A percentile compares a stretch with the other conserved stretches of the same genome.
These are phyloP conservation scores for Juncus effusus DNA, from an alignment of 176 grass and related monocot genomes.

Conservation along the genomic window DNA sequence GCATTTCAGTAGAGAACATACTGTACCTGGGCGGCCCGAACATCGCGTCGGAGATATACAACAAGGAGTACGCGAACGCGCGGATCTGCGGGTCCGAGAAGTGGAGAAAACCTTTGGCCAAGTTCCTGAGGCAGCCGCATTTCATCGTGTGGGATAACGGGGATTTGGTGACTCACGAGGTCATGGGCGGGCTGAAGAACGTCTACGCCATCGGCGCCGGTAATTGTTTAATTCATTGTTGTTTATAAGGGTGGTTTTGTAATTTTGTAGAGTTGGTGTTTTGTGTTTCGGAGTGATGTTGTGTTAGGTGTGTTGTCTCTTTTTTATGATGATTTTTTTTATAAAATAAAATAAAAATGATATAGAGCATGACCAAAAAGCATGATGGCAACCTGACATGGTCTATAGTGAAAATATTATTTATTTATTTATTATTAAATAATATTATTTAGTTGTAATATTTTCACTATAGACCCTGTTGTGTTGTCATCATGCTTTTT, in stretches of 20 bases:
- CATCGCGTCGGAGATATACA: conserved; percentile 97
- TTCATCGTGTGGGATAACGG: conserved; percentile 99
- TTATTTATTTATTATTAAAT: neutral
- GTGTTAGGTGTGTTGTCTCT: too few species aligned
- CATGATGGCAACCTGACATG: too few species aligned
- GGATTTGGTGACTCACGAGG: conserved; percentile 90
- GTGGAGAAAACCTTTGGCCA: conserved; percentile 92
- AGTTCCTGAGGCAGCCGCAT: conserved; percentile 97
- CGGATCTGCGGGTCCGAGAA: conserved; percentile 91
- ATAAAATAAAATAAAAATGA: neutral
- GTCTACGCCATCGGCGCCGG: conserved; percentile 96
- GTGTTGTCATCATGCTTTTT: too few species aligned
- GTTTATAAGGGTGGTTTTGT: conserved; percentile 11
- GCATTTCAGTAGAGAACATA: conserved; percentile 79
- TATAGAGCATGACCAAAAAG: neutral
- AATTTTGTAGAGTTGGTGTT: neutral
- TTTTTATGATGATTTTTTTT: too few species aligned
- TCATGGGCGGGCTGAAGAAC: conserved; percentile 99
- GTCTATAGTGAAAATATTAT: neutral
- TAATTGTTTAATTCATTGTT: conserved; percentile 36
- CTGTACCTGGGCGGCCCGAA: conserved; percentile 98
- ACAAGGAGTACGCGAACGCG: conserved; percentile 97
- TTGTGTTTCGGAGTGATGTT: neutral
- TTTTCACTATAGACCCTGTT: too few species aligned
- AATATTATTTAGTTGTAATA: too few species aligned